Evolutionary conservation across 305 asterid genomes (phyloP).

Genomic region (Fraxinus nigra): DNA sequence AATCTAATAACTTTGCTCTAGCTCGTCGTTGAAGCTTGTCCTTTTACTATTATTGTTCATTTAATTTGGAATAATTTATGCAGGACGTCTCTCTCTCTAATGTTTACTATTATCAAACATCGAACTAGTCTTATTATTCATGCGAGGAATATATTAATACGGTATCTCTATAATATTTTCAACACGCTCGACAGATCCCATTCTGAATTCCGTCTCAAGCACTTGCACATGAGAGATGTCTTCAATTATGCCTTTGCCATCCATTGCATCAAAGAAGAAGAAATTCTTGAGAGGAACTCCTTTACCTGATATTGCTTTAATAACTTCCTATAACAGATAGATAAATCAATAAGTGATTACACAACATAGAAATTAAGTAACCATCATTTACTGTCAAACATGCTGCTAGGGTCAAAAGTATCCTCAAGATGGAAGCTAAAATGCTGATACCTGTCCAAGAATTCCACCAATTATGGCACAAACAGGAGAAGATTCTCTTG

Average conservation of each 20-base stretch:
- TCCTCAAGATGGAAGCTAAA: neutral
- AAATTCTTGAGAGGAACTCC: conserved; percentile 89
- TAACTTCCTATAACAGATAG: conserved; percentile 61
- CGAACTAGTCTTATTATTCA: neutral
- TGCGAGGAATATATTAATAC: neutral
- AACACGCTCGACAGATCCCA: neutral
- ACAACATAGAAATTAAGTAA: neutral
- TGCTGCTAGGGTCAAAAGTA: neutral
- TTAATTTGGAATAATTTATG: neutral
- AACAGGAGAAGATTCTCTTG: conserved; percentile 84
- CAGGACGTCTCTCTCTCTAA: neutral
- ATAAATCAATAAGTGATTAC: neutral
- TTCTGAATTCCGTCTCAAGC: neutral
- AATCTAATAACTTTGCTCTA: neutral
- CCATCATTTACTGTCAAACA: neutral
- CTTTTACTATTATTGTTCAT: neutral
- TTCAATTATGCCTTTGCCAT: conserved; percentile 82
- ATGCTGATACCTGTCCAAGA: conserved; percentile 76
- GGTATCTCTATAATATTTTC: neutral
- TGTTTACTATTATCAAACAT: neutral
- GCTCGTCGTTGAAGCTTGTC: neutral
- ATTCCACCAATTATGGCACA: conserved; percentile 88
- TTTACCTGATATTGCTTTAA: conserved; percentile 92
- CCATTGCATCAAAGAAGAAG: conserved; percentile 79
- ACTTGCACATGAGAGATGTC: conserved; percentile 44